Evolutionary conservation across 805 yeast genomes (phyloP).

Genomic region (Saccharomycopsis sp.): DNA sequence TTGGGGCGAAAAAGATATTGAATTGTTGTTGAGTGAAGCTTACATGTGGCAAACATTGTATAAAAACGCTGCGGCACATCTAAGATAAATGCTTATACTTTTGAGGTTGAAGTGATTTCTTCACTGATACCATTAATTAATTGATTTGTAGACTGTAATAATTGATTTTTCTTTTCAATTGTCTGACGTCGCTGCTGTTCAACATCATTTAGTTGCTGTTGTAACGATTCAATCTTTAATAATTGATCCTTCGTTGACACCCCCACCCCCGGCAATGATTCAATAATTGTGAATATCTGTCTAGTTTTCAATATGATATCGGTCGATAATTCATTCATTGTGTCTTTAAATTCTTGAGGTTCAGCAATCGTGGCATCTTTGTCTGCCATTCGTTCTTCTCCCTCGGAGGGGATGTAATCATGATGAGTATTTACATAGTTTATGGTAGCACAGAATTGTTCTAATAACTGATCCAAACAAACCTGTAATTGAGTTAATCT

Average conservation of each 20-base stretch:
- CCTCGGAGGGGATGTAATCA: slow-evolving; percentile 44
- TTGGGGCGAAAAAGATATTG: slow-evolving; percentile 89
- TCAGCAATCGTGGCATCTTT: slow-evolving; percentile 51
- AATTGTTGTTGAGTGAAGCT: slow-evolving; percentile 88
- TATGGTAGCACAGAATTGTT: slow-evolving; percentile 71
- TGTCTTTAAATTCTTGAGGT: slow-evolving; percentile 38
- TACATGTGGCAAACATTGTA: slow-evolving; percentile 93
- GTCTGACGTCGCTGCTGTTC: slow-evolving; percentile 54
- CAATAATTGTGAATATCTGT: slow-evolving; percentile 80
- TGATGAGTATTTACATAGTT: slow-evolving; percentile 76
- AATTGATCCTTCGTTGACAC: slow-evolving; percentile 73
- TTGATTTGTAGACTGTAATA: slow-evolving; percentile 56
- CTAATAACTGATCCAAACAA: slow-evolving; percentile 73
- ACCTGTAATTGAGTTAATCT: slow-evolving; percentile 84
- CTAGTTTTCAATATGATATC: slow-evolving; percentile 82
- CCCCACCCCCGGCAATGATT: slow-evolving; percentile 88
- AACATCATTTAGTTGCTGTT: slow-evolving; percentile 50
- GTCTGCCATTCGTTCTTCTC: slow-evolving; percentile 56
- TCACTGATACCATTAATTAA: slow-evolving; percentile 54
- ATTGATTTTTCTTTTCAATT: slow-evolving; percentile 54
- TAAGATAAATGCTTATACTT: slow-evolving; percentile 33
- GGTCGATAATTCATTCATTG: slow-evolving; percentile 68
- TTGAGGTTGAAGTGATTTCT: slow-evolving; percentile 32
- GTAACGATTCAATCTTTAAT: slow-evolving; percentile 52
- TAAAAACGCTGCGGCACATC: slow-evolving; percentile 84